Evolutionary conservation across 148 eudicot species (phyloP), one percentile per base, ranked within the genome.

Genomic region (Rhododendron molle): DNA sequence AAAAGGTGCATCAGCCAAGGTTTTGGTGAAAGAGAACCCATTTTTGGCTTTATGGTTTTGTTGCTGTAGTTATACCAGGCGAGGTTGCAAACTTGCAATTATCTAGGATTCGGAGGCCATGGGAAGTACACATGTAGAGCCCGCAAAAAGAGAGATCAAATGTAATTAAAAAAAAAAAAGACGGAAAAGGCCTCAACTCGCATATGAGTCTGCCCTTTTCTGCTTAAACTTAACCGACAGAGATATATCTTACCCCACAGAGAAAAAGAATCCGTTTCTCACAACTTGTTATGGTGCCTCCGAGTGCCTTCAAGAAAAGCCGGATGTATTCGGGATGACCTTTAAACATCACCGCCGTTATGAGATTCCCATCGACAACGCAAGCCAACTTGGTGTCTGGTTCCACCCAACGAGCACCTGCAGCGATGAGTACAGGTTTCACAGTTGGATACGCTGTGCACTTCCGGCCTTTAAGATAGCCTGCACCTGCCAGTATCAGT

Each of bases 381-480:
- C 94, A 92, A 50, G 82, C 89, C 26, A 92, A 92, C 93, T 90
- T 44, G 83, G 89, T 89, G 56, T 86, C 89, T 60, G 99, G 92
- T 86, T 95, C 98, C 46, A 94, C 92, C 99, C 99, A 97, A 50
- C 92, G 91, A 81, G 98, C 98, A 80, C 98, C 99, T n/a, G 99
- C 98, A 88, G 96, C 96, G 83, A 93, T 43, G 32, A 97, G 90
- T 43, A 89, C 95, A 76, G 98, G 96, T 83, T 86, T 88, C 84
- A 95, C 89, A 85, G 96, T 34, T 81, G 93, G 93, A 86, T 85
- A 94, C 47, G 98, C 98, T 44, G 99, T 97, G 90, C 98, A 92
- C 85, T 94, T 95, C 83, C 90, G 90, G 79, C 94, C 98, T 89
- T 91, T 95, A 34, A 95, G 86, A 16, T 86, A 85, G 81, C 88